Conservation (phyloP, 1,139 yeast genomes). For the Pichia sp. region DNA sequence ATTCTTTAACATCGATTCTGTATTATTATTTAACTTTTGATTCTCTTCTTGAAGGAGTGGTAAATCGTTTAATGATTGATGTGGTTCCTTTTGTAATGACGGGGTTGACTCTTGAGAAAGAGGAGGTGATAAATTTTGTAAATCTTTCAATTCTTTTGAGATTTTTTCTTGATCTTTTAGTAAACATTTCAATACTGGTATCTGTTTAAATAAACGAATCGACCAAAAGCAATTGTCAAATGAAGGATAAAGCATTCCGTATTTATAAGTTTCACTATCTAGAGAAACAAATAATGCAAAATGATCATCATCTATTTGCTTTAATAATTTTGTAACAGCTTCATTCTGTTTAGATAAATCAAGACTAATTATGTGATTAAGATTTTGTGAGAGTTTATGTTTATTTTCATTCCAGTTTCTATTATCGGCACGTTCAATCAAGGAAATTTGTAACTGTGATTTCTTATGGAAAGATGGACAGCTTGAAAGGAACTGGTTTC, state of each 20-base stretch:
- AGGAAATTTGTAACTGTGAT: not conserved
- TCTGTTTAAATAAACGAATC: not conserved
- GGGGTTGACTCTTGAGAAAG: too few species aligned
- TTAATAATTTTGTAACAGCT: not conserved
- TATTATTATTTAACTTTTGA: too few species aligned
- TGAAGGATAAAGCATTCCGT: not conserved
- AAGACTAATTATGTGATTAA: not conserved
- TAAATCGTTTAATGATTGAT: too few species aligned
- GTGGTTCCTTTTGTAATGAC: too few species aligned
- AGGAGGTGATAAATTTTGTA: too few species aligned
- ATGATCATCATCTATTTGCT: not conserved
- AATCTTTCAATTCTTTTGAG: too few species aligned
- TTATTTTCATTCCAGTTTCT: not conserved
- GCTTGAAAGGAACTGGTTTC: not conserved
- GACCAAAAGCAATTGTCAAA: not conserved
- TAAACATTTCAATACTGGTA: too few species aligned
- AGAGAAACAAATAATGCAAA: not conserved
- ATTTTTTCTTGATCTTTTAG: too few species aligned
- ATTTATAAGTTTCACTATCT: not conserved
- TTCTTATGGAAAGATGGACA: not conserved
- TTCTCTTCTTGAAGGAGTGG: too few species aligned
- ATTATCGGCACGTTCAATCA: not conserved
- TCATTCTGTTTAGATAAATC: not conserved
- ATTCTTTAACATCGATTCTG: constrained; percentile 4
- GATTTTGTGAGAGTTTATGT: not conserved